Evolutionary conservation across 305 asterid species (phyloP), one percentile per base, ranked within the genome.

Genomic region (Fraxinus ornus): DNA sequence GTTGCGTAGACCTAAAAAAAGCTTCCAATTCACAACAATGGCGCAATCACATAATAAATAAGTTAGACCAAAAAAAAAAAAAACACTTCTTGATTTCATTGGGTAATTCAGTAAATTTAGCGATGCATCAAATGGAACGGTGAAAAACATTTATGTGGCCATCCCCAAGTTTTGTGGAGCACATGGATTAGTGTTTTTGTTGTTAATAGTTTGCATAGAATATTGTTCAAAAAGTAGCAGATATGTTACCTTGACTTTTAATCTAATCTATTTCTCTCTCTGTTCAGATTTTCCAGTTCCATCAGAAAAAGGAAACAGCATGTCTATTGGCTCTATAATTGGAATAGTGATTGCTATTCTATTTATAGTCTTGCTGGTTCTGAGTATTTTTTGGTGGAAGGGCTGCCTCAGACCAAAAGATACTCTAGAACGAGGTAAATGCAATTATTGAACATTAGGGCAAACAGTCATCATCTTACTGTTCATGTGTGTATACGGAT

Each of bases 231-330:
- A 8, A 17, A 5, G 30, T 62, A 22, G 15, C 68, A 7, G 10
- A 62, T 9, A 62, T 2, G 72, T 62, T 62, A 24, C 1, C 30
- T 26, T 24, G 26, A 62, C 15, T 62, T 2, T 62, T 21, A 2
- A 28, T 22, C 33, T 3, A 21, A 24, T 62, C 72, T 21, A 12
- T 75, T 57, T 44, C 30, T 35, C 24, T 37, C 35, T 71, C 1
- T 30, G 10, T 49, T 36, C 80, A 86, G 87, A 81, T 74, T 83
- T 52, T 77, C 79, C 1, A 35, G 39, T 35, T 0, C 39, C 39
- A 33, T 33, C 36, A 4, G 36, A 0, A 35, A 35, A 35, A 0
- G 37, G 37, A 32, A 32, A 32, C 5, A 4, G 0, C 73, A 21
- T 47, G 9, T 41, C 87, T 1, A 8, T 60, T 17, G 84, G 85